Conservation (phyloP, 2,329 filamentous ascomycete species). For the Xylaria hypoxylon region DNA sequence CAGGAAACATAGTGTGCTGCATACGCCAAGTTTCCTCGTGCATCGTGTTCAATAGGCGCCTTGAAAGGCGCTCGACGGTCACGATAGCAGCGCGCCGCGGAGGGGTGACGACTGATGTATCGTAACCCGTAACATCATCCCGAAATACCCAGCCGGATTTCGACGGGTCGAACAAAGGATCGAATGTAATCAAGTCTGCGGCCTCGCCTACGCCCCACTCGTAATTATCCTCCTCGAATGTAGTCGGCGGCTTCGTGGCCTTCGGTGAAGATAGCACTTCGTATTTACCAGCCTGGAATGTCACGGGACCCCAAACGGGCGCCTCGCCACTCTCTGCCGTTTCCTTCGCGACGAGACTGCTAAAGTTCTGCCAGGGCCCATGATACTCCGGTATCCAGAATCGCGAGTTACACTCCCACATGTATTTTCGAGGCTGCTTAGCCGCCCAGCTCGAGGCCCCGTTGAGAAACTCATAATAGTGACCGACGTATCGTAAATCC, state of each 20-base stretch:
- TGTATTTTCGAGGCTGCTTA: constrained; percentile 67
- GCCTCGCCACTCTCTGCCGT: constrained; percentile 52
- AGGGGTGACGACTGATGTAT: constrained; percentile 60
- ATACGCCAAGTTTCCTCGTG: constrained; percentile 64
- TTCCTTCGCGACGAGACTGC: constrained; percentile 65
- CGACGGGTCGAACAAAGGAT: constrained; percentile 69
- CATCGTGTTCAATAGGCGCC: constrained; percentile 66
- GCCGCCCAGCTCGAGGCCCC: constrained; percentile 66
- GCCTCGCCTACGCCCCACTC: constrained; percentile 68
- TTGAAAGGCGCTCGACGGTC: constrained; percentile 64
- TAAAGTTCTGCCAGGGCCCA: constrained; percentile 68
- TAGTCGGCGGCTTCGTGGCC: constrained; percentile 68
- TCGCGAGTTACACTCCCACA: constrained; percentile 71
- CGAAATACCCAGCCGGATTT: constrained; percentile 68
- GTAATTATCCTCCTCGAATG: constrained; percentile 74
- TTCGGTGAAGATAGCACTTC: constrained; percentile 68
- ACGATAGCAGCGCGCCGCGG: constrained; percentile 69
- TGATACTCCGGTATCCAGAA: constrained; percentile 71
- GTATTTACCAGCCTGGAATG: constrained; percentile 49
- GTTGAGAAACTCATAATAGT: constrained; percentile 67
- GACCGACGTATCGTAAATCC: constrained; percentile 59
- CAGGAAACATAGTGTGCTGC: constrained; percentile 68
- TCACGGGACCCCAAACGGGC: constrained; percentile 71
- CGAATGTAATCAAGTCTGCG: constrained; percentile 70
- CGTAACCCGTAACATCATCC: constrained; percentile 68